Percentiles rank a stretch among this genome's conserved stretches.
Evolutionary conservation across 768 basidiomycete species (phyloP).

Genomic region (Amyloporia xantha): DNA sequence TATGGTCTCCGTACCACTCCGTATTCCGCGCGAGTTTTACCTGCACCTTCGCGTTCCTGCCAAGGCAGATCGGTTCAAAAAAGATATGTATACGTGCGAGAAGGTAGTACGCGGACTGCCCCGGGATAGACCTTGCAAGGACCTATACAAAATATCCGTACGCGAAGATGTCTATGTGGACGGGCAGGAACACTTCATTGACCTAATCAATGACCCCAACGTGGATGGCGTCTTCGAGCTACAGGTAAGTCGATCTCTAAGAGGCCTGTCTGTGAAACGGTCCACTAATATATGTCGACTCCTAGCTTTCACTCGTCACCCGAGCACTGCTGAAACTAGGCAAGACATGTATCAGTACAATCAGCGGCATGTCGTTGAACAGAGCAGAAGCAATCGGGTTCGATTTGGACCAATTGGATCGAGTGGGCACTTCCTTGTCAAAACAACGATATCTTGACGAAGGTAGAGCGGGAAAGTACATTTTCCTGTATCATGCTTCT

Average conservation of each 20-base stretch:
- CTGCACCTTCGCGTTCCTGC: constrained; percentile 76
- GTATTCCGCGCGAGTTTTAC: constrained; percentile 90
- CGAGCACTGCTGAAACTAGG: constrained; percentile 82
- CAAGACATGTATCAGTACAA: constrained; percentile 67
- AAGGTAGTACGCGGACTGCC: constrained; percentile 76
- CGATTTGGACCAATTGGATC: constrained; percentile 76
- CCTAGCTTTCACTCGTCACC: constrained; percentile 73
- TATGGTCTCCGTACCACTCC: constrained; percentile 72
- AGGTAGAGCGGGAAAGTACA: constrained; percentile 64
- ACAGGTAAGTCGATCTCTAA: too few relatives aligned
- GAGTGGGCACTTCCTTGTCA: constrained; percentile 47
- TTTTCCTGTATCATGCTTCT: constrained; percentile 84
- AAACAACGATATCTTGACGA: constrained; percentile 68
- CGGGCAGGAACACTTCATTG: constrained; percentile 86
- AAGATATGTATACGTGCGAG: constrained; percentile 62
- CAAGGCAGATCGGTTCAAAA: constrained; percentile 58
- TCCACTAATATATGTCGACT: neutral
- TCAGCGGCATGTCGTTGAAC: constrained; percentile 66
- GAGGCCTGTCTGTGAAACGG: constrained; percentile 6
- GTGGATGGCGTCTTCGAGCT: constrained; percentile 93
- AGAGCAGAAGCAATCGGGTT: constrained; percentile 78
- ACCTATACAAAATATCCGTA: constrained; percentile 80
- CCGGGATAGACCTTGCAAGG: constrained; percentile 63
- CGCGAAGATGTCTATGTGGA: constrained; percentile 79
- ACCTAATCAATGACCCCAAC: constrained; percentile 88